Percentiles rank a stretch among this genome's conserved stretches.
Evolutionary conservation across 78 protist species (phyloP).

Genomic region (Guillardia theta): DNA sequence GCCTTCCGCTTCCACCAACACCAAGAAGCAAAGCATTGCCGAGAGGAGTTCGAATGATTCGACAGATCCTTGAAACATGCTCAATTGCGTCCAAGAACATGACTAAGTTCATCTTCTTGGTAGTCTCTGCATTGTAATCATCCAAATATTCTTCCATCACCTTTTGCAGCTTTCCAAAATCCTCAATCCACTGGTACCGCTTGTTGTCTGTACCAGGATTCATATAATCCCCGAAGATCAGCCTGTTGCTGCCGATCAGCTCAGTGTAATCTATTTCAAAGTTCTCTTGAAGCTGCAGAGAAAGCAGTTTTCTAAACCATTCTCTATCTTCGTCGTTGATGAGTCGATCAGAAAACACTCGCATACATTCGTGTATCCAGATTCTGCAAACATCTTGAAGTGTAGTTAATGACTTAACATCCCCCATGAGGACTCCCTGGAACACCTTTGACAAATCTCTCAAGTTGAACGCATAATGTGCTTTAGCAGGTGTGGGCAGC

Average conservation of each 20-base stretch:
- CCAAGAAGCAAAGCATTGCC: conserved; percentile 94
- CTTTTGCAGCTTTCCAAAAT: not conserved
- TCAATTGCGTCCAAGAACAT: conserved; percentile 81
- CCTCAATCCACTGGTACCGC: conserved; percentile 58
- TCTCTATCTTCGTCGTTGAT: conserved; percentile 76
- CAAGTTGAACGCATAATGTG: conserved; percentile 94
- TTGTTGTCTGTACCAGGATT: conserved; percentile 35
- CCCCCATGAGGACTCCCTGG: conserved; percentile 67
- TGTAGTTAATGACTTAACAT: not conserved
- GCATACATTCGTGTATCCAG: conserved; percentile 85
- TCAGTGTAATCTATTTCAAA: not conserved
- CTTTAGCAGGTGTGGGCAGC: conserved; percentile 86
- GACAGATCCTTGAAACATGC: conserved; percentile 78
- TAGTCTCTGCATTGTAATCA: conserved; percentile 66
- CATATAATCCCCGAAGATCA: conserved; percentile 71
- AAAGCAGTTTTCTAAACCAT: conserved; percentile 45
- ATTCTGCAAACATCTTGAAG: conserved; percentile 53
- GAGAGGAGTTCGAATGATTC: conserved; percentile 79
- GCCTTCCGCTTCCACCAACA: conserved; percentile 92
- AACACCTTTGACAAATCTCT: conserved; percentile 85
- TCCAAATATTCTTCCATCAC: conserved; percentile 65
- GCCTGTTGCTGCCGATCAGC: not conserved
- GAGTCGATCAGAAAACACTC: conserved; percentile 90
- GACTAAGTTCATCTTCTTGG: conserved; percentile 73
- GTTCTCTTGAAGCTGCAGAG: not conserved